Base-by-base conservation (phyloP, 2,329 filamentous ascomycete genomes). In the Tolypocladium tundrense region DNA sequence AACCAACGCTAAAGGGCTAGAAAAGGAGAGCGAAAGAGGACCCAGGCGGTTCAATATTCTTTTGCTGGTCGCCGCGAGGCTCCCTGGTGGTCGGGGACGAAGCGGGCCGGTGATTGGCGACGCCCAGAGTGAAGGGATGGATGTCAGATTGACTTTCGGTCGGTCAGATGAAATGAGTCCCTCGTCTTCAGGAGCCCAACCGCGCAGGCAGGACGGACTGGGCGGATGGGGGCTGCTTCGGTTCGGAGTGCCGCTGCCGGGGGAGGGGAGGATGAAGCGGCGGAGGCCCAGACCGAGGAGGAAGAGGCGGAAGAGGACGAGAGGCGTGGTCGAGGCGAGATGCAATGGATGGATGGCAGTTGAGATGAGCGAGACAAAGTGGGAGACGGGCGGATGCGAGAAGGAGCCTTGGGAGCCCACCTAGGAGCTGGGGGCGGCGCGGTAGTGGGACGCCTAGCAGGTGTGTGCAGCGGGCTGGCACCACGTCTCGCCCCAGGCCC, bases 81-180 rank as follows among this genome's bases (percentile, higher is more conserved):
- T 43, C 37, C 42, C 33, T 57, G 53, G 42, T 33, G 41, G 45
- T 57, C 43, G 43, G 54, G 54, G 40, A 51, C 45, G 50, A 31
- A 39, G 50, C 45, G 53, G 56, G 40, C 48, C 42, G 37, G 4
- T 37, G 52, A 57, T 51, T 58, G 60, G 33, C 55, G 57, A 56
- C 54, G 58, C 42, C 54, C 54, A 21, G 45, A 56, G 27, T 41
- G 53, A 56, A 43, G 57, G 56, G 58, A 58, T 54, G 56, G 48
- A 40, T 53, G 54, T 21, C 19, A n/a, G 55, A 48, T 50, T 40
- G 51, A 39, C 52, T 21, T 31, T 33, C 19, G 31, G 31, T 21
- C 27, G 48, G 48, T 37, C 31, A 37, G 48, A 52, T 10, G 48
- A 52, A 35, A 51, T 7, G 48, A 21, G 48, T n/a, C 9, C 48